Conservation (phyloP, 768 basidiomycete species). For the Pulveroboletus sp. region DNA sequence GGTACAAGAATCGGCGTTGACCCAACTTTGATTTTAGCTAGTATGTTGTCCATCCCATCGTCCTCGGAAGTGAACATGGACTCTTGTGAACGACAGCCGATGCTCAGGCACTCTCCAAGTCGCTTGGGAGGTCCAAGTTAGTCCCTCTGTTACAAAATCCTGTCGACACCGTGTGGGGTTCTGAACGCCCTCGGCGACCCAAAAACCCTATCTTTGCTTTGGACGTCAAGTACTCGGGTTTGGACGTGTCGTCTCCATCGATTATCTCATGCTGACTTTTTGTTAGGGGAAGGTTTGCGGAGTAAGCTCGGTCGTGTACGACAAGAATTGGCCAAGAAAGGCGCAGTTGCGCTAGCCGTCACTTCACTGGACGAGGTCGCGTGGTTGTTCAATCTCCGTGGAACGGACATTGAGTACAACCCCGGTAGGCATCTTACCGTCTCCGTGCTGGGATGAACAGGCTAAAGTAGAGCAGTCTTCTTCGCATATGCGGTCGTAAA, state of each 20-base stretch:
- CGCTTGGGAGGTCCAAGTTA: slow-evolving; percentile 58
- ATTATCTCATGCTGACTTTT: background rate
- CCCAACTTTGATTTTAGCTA: slow-evolving; percentile 63
- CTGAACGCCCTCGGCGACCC: slow-evolving; percentile 63
- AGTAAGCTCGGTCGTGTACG: slow-evolving; percentile 68
- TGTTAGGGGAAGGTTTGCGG: slow-evolving; percentile 50
- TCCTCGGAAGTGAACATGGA: slow-evolving; percentile 10
- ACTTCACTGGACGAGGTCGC: slow-evolving; percentile 93
- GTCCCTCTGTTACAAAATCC: slow-evolving; percentile 67
- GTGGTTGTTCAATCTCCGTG: slow-evolving; percentile 91
- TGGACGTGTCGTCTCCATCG: slow-evolving; percentile 1
- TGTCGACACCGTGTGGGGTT: slow-evolving; percentile 73
- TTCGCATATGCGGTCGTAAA: slow-evolving; percentile 87
- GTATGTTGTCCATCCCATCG: slow-evolving; percentile 31
- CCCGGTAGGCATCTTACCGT: slow-evolving; percentile 39
- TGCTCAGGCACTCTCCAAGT: slow-evolving; percentile 54
- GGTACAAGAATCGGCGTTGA: slow-evolving; percentile 77
- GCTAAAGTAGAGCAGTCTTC: slow-evolving; percentile 53
- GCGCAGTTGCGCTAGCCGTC: slow-evolving; percentile 62
- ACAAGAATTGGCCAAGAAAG: slow-evolving; percentile 56
- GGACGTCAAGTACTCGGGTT: slow-evolving; percentile 71
- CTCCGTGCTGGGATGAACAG: background rate
- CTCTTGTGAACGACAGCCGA: slow-evolving; percentile 43
- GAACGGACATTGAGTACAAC: slow-evolving; percentile 88
- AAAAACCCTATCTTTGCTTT: slow-evolving; percentile 63